Percentiles rank a stretch among this genome's conserved stretches.
phyloP scores from a whole-genome alignment of 2,329 filamentous ascomycete species.

The Cladosporium sp. region DNA sequence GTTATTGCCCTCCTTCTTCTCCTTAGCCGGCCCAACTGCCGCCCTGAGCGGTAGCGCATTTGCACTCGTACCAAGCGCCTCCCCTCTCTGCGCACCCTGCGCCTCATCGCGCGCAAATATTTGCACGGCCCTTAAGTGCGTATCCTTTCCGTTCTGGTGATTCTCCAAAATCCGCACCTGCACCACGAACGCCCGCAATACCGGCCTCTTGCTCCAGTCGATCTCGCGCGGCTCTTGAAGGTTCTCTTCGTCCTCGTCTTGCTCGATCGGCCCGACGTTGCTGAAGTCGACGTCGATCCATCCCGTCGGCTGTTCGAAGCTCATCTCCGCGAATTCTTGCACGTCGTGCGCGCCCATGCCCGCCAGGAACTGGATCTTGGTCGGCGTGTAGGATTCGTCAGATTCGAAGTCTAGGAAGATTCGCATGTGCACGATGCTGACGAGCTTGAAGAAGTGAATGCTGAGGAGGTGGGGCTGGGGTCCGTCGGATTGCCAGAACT shows the following conservation, averaged over 20 bases:
- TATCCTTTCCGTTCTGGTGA: conserved; percentile 98
- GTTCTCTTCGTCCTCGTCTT: conserved; percentile 26
- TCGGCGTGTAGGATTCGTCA: conserved; percentile 95
- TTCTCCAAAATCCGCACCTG: conserved; percentile 92
- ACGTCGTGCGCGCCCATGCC: conserved; percentile 90
- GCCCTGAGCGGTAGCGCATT: conserved; percentile 7
- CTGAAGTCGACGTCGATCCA: conserved; percentile 81
- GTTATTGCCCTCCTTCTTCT: conserved; percentile 21
- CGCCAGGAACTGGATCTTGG: conserved; percentile 79
- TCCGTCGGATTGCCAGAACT: conserved; percentile 83
- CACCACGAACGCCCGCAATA: conserved; percentile 80
- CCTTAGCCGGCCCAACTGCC: conserved; percentile 10
- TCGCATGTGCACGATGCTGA: conserved; percentile 70
- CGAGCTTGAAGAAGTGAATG: conserved; percentile 78
- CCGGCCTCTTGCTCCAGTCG: conserved; percentile 54
- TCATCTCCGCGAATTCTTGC: conserved; percentile 77
- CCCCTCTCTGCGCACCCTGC: conserved; percentile 12
- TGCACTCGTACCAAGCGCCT: conserved; percentile 2
- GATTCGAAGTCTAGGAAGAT: conserved; percentile 85
- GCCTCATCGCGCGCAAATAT: conserved; percentile 57
- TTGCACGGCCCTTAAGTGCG: conserved; percentile 89
- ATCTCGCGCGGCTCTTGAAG: conserved; percentile 27
- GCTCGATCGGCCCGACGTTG: conserved; percentile 48
- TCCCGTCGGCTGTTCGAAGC: conserved; percentile 70
- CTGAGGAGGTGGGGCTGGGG: conserved; percentile 77